Base-by-base conservation (phyloP, 2,329 filamentous ascomycete genomes). In the Fusarium sp. region DNA sequence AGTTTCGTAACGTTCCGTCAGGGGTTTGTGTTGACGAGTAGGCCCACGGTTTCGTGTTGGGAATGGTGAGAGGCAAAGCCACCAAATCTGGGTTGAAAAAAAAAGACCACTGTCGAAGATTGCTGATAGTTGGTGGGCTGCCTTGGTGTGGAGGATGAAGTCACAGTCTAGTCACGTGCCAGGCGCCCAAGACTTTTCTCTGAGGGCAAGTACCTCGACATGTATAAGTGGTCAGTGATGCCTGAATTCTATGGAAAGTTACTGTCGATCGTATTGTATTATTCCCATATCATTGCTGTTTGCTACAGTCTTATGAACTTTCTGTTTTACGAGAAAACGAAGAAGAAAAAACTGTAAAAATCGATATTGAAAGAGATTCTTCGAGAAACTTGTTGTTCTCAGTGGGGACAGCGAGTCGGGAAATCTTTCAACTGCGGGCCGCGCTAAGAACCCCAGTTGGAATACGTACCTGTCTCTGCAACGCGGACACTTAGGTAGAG, bases 61-160 rank as follows among this genome's bases (percentile, higher is more conserved):
- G 37, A 53, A 71, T 60, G 57, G 56, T 52, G 50, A 53, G 49
- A 62, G 52, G 48, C 46, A 73, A 60, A 52, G 59, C 66, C 74
- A 56, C 66, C 52, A 60, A 60, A 64, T 67, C 44, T 38, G 45
- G 44, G 44, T 48, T 63, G 60, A 35, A 59, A 60, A 74, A 60
- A 74, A 72, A 71, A 60, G 70, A 71, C 71, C 54, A 53, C 60
- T 72, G 74, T 75, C 64, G 60, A 75, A 69, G 70, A 67, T 61
- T 71, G 57, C 60, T 77, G 72, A 69, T 75, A 67, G 73, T 74
- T 76, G 71, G 76, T 77, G 76, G 76, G 69, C 60, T 70, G 67
- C 60, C 69, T 73, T 64, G 59, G 62, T 73, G 69, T 72, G 70
- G 73, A 71, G 75, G 70, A 77, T 77, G 76, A 77, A 75, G 73